These are phyloP conservation scores for Hyaloscypha hepaticicola DNA, from an alignment of 495 filamentous ascomycete genomes.

Conservation along the genomic window DNA sequence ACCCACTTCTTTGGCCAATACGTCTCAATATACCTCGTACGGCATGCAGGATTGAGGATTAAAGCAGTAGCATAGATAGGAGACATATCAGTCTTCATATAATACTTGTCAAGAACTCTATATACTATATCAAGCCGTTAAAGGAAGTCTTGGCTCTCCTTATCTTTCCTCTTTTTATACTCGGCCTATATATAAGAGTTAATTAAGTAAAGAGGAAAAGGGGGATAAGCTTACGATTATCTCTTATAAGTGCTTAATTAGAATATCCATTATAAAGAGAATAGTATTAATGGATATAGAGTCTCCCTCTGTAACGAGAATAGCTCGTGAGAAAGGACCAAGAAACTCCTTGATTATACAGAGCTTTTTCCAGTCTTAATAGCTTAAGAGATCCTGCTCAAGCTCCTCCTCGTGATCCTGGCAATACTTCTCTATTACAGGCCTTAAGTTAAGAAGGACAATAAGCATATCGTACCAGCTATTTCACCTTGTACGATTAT, in stretches of 20 bases:
- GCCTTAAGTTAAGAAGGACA: not conserved
- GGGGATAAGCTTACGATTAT: not conserved
- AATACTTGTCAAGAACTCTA: not conserved
- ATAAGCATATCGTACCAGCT: conserved; percentile 8
- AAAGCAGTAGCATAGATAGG: not conserved
- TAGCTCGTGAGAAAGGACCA: not conserved
- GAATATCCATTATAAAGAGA: not conserved
- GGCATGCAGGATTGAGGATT: not conserved
- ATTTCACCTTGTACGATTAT: conserved; percentile 5
- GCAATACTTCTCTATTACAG: not conserved
- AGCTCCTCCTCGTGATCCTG: not conserved
- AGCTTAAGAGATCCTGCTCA: not conserved
- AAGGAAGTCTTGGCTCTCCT: not conserved
- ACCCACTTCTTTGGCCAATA: not conserved
- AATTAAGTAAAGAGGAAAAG: not conserved
- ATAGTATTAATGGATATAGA: conserved; percentile 2
- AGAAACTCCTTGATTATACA: conserved; percentile 2
- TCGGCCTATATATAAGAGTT: not conserved
- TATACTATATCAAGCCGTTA: not conserved
- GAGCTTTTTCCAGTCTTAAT: not conserved
- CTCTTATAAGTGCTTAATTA: not conserved
- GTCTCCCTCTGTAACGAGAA: not conserved
- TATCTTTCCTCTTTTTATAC: not conserved
- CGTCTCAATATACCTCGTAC: not conserved
- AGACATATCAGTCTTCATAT: not conserved